These are phyloP conservation scores for Periconia sp. DNA, from an alignment of 2,329 filamentous ascomycete species.

Conservation along the genomic window DNA sequence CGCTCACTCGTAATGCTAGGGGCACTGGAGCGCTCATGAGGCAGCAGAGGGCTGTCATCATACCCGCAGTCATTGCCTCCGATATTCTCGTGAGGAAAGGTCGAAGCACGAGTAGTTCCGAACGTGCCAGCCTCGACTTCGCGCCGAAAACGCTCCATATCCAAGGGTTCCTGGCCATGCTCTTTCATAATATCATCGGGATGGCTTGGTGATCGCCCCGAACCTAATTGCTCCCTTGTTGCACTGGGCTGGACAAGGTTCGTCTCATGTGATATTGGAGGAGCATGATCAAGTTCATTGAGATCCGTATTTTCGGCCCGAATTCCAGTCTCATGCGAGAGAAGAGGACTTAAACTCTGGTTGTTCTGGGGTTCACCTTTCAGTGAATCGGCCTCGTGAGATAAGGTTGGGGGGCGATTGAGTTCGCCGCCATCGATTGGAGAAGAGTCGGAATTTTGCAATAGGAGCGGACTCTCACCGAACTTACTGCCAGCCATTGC, in stretches of 20 bases:
- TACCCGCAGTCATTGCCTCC: neutral
- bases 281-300: slow-evolving; percentile 1
- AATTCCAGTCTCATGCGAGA: slow-evolving; percentile 27
- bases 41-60: neutral
- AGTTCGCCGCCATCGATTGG: no score
- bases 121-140: slow-evolving; percentile 2
- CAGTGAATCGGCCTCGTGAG: slow-evolving; percentile 7
- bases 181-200: no score
- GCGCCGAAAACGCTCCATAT: neutral
- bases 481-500: slow-evolving; percentile 11
- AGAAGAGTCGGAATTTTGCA: slow-evolving; percentile 15
- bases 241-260: no score
- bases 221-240: no score
- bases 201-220: no score
- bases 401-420: slow-evolving; percentile 8
- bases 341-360: no score
- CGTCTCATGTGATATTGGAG: neutral
- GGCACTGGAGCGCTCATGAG: slow-evolving; percentile 1
- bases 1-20: neutral
- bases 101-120: slow-evolving; percentile 3
- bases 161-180: no score
- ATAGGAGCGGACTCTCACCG: slow-evolving; percentile 16
- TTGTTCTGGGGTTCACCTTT: no score
- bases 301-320: neutral
- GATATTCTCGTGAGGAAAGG: neutral